phyloP scores from a whole-genome alignment of 2,329 filamentous ascomycete genomes.

The Phyllosticta citribraziliensis region DNA sequence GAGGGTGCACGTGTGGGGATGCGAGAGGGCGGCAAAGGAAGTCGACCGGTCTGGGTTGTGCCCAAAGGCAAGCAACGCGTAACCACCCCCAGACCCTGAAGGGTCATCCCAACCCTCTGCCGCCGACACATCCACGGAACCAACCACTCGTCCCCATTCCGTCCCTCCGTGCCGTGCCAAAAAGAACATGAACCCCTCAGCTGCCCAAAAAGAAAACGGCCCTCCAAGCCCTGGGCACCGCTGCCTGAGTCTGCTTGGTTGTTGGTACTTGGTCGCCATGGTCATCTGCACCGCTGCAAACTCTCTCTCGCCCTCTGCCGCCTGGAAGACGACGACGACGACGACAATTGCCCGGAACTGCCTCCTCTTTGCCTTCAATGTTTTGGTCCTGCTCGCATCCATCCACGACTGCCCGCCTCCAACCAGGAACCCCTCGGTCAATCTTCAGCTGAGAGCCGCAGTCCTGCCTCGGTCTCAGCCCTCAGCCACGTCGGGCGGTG shows the following conservation, averaged over 20 bases:
- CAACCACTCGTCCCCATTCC: too few species aligned
- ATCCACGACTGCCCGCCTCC: too few species aligned
- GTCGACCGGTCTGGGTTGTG: too few species aligned
- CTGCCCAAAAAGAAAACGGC: not conserved
- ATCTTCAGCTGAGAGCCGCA: not conserved
- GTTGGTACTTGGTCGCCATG: too few species aligned
- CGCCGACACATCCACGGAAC: not conserved
- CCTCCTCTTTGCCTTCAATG: too few species aligned
- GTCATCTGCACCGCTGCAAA: not conserved
- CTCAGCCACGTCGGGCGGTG: not conserved
- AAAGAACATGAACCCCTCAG: not conserved
- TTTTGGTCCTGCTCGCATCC: too few species aligned
- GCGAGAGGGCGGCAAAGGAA: too few species aligned
- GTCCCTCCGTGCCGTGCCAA: not conserved
- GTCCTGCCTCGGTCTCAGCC: not conserved
- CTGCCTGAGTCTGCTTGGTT: too few species aligned
- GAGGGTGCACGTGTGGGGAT: not conserved
- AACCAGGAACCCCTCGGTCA: too few species aligned
- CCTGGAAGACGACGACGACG: too few species aligned
- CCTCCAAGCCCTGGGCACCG: too few species aligned
- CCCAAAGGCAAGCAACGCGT: not conserved
- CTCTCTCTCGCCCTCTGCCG: not conserved
- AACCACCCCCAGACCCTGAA: not conserved
- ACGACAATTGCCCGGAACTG: not conserved
- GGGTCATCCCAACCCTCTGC: not conserved